Conservation (phyloP, 495 filamentous ascomycete species). For the Aspergillus nanangensis region DNA sequence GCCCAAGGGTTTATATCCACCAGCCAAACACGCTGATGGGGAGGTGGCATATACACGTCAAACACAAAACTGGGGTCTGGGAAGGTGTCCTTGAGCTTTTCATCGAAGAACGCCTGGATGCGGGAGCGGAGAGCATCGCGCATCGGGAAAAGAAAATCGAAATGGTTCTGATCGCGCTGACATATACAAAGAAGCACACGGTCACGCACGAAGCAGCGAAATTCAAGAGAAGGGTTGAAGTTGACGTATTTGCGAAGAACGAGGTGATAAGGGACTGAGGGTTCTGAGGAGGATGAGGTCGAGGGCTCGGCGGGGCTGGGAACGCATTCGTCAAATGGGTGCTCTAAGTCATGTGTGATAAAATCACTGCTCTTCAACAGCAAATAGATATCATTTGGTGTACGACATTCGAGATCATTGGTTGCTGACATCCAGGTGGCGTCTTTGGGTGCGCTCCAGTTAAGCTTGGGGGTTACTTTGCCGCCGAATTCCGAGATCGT, state of each 20-base stretch:
- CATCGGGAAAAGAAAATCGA: conserved; percentile 71
- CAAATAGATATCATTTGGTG: conserved; percentile 86
- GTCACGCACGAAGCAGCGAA: conserved; percentile 86
- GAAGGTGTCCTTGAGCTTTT: conserved; percentile 67
- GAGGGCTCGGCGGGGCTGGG: conserved; percentile 26
- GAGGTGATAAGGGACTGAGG: conserved; percentile 58
- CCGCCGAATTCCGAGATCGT: conserved; percentile 78
- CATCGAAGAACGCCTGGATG: conserved; percentile 70
- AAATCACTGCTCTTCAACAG: conserved; percentile 91
- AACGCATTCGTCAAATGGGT: conserved; percentile 80
- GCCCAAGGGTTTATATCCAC: conserved; percentile 98
- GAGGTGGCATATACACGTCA: conserved; percentile 83
- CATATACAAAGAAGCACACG: conserved; percentile 74
- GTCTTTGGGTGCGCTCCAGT: conserved; percentile 97
- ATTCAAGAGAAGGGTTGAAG: conserved; percentile 86
- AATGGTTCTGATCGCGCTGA: conserved; percentile 88
- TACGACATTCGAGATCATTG: conserved; percentile 84
- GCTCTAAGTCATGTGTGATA: conserved; percentile 87
- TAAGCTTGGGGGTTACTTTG: conserved; percentile 83
- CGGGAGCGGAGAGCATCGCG: conserved; percentile 53
- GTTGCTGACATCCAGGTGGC: conserved; percentile 91
- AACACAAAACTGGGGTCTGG: conserved; percentile 82
- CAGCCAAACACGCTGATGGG: conserved; percentile 72
- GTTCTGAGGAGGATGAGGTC: conserved; percentile 6
- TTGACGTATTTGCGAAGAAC: conserved; percentile 83